Evolutionary conservation across 2,329 filamentous ascomycete species (phyloP).

Genomic region (Xylariaceae sp.): DNA sequence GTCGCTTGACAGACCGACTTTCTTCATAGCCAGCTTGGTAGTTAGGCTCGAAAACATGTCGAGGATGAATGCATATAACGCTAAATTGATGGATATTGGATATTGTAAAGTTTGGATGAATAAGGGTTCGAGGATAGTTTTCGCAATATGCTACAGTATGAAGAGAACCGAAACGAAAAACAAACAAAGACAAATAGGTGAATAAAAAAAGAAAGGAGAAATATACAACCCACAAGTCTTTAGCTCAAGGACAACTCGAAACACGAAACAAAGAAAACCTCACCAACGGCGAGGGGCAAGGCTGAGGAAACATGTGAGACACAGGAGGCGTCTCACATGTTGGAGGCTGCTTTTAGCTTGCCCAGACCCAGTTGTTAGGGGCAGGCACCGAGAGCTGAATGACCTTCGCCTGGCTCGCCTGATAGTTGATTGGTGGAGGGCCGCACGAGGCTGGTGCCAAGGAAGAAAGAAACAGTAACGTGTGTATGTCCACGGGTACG

Average conservation of each 20-base stretch:
- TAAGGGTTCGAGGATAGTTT: too few species aligned
- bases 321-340: slow-evolving; percentile 28
- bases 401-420: too few species aligned
- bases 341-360: too few species aligned
- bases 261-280: slow-evolving; percentile 17
- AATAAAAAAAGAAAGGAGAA: background rate
- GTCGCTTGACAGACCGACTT: slow-evolving; percentile 53
- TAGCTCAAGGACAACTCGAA: slow-evolving; percentile 12
- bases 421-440: too few species aligned
- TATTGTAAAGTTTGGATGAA: too few species aligned
- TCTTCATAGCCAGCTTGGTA: slow-evolving; percentile 58
- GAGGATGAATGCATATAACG: background rate
- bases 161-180: background rate
- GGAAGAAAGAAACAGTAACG: background rate
- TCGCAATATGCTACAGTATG: too few species aligned
- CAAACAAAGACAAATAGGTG: background rate
- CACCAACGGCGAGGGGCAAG: slow-evolving; percentile 18
- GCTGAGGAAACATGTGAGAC: slow-evolving; percentile 27
- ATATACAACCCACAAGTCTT: background rate
- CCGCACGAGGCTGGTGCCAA: slow-evolving; percentile 9
- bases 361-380: too few species aligned
- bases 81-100: too few species aligned
- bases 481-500: too few species aligned
- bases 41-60: slow-evolving; percentile 55
- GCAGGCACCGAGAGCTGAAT: too few species aligned